Percentiles rank a stretch among this genome's conserved stretches.
Evolutionary conservation across 2,329 filamentous ascomycete species (phyloP).

Genomic region (Huntiella abstrusa): DNA sequence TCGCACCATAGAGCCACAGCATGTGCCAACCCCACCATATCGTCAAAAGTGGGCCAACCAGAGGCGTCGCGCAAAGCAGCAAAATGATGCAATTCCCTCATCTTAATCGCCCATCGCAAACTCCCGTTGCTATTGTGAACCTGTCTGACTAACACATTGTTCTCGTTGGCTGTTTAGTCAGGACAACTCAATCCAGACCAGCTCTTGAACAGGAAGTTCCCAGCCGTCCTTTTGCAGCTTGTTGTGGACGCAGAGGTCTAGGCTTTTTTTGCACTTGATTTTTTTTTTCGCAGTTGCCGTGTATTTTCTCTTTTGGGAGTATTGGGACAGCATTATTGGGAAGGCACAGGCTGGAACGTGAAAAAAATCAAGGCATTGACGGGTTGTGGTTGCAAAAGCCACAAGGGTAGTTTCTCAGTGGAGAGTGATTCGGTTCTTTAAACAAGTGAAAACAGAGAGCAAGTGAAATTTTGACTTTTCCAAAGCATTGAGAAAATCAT

Average conservation of each 20-base stretch:
- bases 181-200: not conserved
- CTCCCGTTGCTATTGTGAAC: not conserved
- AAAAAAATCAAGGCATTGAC: not conserved
- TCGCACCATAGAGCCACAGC: not conserved
- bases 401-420: too few relatives aligned
- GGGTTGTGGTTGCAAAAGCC: too few relatives aligned
- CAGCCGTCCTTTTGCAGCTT: not conserved
- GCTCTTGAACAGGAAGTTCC: not conserved
- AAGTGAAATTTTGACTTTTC: not conserved
- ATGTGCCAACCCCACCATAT: not conserved
- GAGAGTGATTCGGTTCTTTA: not conserved
- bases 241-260: too few relatives aligned
- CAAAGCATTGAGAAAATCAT: not conserved
- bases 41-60: not conserved
- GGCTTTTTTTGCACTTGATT: too few relatives aligned
- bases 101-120: not conserved
- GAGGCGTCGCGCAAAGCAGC: not conserved
- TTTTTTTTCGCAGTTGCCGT: too few relatives aligned
- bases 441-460: not conserved
- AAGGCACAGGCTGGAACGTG: not conserved
- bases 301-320: not conserved
- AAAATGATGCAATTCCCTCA: not conserved
- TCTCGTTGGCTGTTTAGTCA: not conserved
- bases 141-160: not conserved
- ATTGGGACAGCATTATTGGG: not conserved